phyloP scores from a whole-genome alignment of 2,329 filamentous ascomycete species.

The Sodiomyces alkalinus region DNA sequence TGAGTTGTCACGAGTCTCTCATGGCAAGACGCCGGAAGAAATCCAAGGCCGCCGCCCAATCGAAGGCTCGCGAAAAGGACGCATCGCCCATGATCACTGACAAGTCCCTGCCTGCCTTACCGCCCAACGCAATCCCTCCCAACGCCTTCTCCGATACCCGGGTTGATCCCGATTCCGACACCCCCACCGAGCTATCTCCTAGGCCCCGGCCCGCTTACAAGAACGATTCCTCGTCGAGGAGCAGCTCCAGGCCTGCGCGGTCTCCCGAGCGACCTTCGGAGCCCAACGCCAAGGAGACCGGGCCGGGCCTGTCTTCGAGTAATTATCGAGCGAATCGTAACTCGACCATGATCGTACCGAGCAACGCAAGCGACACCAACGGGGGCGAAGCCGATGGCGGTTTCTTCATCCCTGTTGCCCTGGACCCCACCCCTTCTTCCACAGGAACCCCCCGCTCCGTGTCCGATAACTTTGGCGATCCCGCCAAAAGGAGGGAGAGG shows the following conservation, averaged over 20 bases:
- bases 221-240: conserved; percentile 39
- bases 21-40: conserved; percentile 89
- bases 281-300: conserved; percentile 32
- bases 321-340: conserved; percentile 68
- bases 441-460: conserved; percentile 38
- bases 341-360: conserved; percentile 45
- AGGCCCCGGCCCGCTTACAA: conserved; percentile 37
- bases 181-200: conserved; percentile 55
- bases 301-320: conserved; percentile 55
- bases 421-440: conserved; percentile 52
- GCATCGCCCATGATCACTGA: conserved; percentile 58
- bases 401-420: conserved; percentile 61
- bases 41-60: conserved; percentile 50
- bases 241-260: conserved; percentile 33
- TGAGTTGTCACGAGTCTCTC: conserved; percentile 93
- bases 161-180: conserved; percentile 44
- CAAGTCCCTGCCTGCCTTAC: conserved; percentile 84
- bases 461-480: conserved; percentile 29
- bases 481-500: conserved; percentile 32
- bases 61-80: conserved; percentile 49
- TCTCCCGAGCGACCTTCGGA: conserved; percentile 38
- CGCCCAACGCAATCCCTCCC: conserved; percentile 53
- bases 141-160: conserved; percentile 47
- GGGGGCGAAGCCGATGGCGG: conserved; percentile 45
- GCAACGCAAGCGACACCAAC: conserved; percentile 26